phyloP scores from a whole-genome alignment of 345 rosid species.

The Camelina neglecta region DNA sequence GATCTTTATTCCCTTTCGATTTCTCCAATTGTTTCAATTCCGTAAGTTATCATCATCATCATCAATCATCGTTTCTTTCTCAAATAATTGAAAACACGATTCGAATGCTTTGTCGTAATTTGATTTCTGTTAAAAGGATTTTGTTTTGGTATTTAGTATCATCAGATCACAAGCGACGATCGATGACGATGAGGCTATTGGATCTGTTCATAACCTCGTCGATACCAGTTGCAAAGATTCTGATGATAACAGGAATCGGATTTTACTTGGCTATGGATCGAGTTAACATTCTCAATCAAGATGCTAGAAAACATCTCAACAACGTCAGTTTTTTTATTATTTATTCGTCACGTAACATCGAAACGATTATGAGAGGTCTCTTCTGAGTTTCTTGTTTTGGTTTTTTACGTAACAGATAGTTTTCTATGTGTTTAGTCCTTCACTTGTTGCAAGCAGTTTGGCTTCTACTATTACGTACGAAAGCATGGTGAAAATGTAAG shows the following conservation, averaged over 20 bases:
- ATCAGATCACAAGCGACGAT: constrained; percentile 20
- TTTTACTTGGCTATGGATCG: constrained; percentile 62
- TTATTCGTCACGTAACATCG: neutral
- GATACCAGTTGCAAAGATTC: constrained; percentile 62
- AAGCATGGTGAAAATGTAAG: constrained; percentile 59
- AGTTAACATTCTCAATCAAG: constrained; percentile 53
- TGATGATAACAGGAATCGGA: constrained; percentile 60
- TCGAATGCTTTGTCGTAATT: neutral
- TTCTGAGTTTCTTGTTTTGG: constrained; percentile 8
- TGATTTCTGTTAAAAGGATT: neutral
- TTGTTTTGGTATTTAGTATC: constrained; percentile 3
- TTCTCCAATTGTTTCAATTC: neutral
- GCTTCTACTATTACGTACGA: constrained; percentile 57
- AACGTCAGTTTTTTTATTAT: constrained; percentile 42
- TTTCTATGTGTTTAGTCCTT: constrained; percentile 68
- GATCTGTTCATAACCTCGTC: constrained; percentile 65
- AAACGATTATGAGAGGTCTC: neutral
- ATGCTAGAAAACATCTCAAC: constrained; percentile 63
- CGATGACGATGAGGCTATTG: constrained; percentile 50
- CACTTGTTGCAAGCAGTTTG: constrained; percentile 58
- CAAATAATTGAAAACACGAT: neutral
- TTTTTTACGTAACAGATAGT: constrained; percentile 47
- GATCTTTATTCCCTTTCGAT: constrained; percentile 15
- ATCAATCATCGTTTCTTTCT: too few relatives aligned
- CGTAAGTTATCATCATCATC: constrained; percentile 20